Base-by-base conservation (phyloP, 768 basidiomycete genomes). In the Suillus luteus region DNA sequence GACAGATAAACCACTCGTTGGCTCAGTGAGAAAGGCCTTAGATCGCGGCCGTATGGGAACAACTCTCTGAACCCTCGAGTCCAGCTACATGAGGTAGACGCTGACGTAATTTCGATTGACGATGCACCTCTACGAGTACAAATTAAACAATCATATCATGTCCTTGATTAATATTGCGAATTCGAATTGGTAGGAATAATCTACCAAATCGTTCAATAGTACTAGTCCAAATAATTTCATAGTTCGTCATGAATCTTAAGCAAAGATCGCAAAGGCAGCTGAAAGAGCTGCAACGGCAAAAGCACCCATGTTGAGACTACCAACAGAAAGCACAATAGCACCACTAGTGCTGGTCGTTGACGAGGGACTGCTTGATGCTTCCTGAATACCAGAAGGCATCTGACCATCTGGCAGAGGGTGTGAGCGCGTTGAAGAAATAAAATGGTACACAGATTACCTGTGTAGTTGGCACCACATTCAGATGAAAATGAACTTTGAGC, bases 391-490 rank as follows among this genome's bases (percentile, higher is more conserved):
- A 37, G 76, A 68, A 2, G 76, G 76, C 46, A 68, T 71, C 57
- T 73, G 69, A 31, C 76, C 75, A 48, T 76, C 76, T 77, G 38
- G 15, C 55, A 55, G 38, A 65, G 43, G n/a, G 14, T 7, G 17
- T 70, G 35, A 70, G 62, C 46, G 9, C 11, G 38, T 12, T 2
- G 19, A 40, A 24, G 27, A 10, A 46, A 1, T 27, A 46, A 44
- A 22, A 19, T 17, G 0, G 22, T 22, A n/a, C 11, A 57, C 55
- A 7, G 73, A 82, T 64, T 70, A 88, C 86, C 77, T 54, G 77
- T 82, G 74, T 87, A 88, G 14, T 75, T 74, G 49, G 83, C 68
- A 14, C 86, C 86, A 65, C 87, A 88, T 8, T 64, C 27, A 19
- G 65, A 58, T 64, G 75, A 74, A 4, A 82, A 4, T 1, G 69